Base-by-base conservation (phyloP, 768 basidiomycete species). In the Boletus eberwhitei region DNA sequence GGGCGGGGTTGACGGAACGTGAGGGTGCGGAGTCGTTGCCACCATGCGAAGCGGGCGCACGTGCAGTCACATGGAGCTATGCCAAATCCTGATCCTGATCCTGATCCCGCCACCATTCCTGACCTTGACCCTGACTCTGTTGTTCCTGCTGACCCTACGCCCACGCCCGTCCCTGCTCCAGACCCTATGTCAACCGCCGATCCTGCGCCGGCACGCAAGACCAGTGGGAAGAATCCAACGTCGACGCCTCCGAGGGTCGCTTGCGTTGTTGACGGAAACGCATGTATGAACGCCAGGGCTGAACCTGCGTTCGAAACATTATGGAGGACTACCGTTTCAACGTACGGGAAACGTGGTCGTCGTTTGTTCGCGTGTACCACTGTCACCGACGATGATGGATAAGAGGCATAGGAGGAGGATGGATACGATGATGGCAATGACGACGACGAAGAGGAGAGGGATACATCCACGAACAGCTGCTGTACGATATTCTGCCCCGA, bases 401-500 rank as follows among this genome's bases (percentile, higher is more conserved):
- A 48, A 12, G 56, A 44, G 26, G 21, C 2, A 6, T 45, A 41
- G 4, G 52, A 42, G 14, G 61, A 48, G 29, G 52, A 37, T 29
- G 34, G 40, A 9, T 57, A 31, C 7, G 52, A 48, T 5, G 49
- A 51, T 4, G 59, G 40, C 8, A 16, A 22, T 4, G 58, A 49
- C 7, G 56, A 58, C 7, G 55, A 38, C 2, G 31, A 50, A 1
- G 39, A 52, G 3, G 49, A 17, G 11, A 38, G 8, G 19, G 54
- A 17, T 1, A 34, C 34, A 19, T 64, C 64, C 19, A 60, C 47
- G 31, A 69, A 69, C 39, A 69, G 48, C 19, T 58, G 63, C 42
- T 69, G 63, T 26, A 58, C 48, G 34, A 69, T 36, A 22, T 50
- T 69, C 44, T 67, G 70, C 4, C 70, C 70, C 4, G 61, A 63